Conservation (phyloP, 139 green algal genomes). For the Pleodorina starrii region DNA sequence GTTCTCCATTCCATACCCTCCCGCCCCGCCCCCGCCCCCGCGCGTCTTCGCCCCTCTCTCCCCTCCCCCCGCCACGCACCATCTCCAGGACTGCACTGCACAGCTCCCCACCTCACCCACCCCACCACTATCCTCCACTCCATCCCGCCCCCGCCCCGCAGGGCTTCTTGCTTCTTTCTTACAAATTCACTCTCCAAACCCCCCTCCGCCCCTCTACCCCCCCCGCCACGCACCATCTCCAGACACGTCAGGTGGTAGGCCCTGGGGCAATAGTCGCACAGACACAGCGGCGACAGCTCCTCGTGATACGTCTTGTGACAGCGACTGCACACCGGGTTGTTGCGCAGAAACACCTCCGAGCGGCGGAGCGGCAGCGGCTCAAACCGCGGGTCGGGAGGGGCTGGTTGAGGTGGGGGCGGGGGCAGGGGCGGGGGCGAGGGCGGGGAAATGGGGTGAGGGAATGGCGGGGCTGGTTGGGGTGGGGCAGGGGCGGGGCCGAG, state of each 20-base stretch:
- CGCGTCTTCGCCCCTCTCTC: too few species aligned
- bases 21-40: too few species aligned
- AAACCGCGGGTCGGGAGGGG: constrained; percentile 33
- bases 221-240: constrained; percentile 7
- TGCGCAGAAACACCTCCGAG: constrained; percentile 47
- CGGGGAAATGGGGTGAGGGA: not conserved
- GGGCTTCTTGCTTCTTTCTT: not conserved
- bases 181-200: too few species aligned
- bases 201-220: too few species aligned
- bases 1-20: too few species aligned
- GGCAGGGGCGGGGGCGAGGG: not conserved
- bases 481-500: too few species aligned
- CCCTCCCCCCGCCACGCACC: too few species aligned
- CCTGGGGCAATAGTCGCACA: constrained; percentile 72
- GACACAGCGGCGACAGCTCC: constrained; percentile 55
- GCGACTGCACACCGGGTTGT: constrained; percentile 48
- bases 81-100: too few species aligned
- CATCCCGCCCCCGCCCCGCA: not conserved
- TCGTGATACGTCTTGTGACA: constrained; percentile 60
- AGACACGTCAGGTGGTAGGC: constrained; percentile 72
- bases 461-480: too few species aligned
- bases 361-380: constrained; percentile 35
- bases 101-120: not conserved
- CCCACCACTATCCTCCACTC: not conserved
- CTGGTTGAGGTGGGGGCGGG: not conserved